Base-by-base conservation (phyloP, 1,284 basidiomycete genomes). In the Trametes sp. region DNA sequence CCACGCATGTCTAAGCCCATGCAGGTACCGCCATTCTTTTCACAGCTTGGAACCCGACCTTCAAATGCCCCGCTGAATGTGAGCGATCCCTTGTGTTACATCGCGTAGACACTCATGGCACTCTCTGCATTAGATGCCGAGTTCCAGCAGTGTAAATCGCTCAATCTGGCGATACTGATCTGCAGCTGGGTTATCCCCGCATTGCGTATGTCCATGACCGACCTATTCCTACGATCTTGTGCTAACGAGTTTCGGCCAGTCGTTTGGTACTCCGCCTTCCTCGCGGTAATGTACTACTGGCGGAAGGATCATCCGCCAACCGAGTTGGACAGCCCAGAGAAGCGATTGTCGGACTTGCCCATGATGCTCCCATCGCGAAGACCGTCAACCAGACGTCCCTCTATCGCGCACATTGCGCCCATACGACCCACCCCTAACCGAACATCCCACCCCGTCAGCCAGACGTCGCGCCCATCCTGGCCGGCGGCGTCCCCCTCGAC, bases 161-260 rank as follows among this genome's bases (percentile, higher is more conserved):
- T 87, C 44, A 80, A 81, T 60, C 64, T 82, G 11, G 86, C 80
- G 66, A 82, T 87, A 23, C 64, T 85, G 44, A 70, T 85, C 1
- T 79, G 79, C 23, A 83, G 79, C 65, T 89, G 88, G 88, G 69
- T 86, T 29, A 76, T 82, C 52, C 87, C 87, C 13, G 71, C 73
- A 2, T 72, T 87, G 44, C 75, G 87, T 89, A 67, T 66, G 85
- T 75, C 23, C 14, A 5, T 16, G 19, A 14, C 11, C 13, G 13
- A n/a, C 33, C 44, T 2, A 19, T n/a, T 16, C 26, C 16, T 13
- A 21, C 49, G n/a, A 23, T 16, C n/a, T 1, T n/a, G 13, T 13
- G 14, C 54, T 50, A 11, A 54, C 33, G 9, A 11, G 14, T 45
- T 28, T 6, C 4, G 14, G 14, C 48, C 45, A 85, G 83, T 83